Evolutionary conservation across 1,139 yeast genomes (phyloP).

Genomic region (Meyerozyma athensensis): DNA sequence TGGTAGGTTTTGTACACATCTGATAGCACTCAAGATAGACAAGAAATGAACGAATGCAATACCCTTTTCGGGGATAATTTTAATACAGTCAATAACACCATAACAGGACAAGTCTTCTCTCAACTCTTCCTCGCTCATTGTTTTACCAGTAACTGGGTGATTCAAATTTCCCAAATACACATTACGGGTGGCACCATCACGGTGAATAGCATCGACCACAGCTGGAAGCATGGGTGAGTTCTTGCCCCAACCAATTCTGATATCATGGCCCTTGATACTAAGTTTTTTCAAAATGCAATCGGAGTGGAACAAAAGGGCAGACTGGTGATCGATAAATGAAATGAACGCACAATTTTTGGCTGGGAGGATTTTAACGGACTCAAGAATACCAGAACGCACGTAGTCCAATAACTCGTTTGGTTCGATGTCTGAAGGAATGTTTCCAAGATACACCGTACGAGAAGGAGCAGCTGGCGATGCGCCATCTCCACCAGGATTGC

Average conservation of each 20-base stretch:
- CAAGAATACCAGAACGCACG: constrained; percentile 88
- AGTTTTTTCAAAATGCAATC: constrained; percentile 57
- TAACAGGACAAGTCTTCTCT: constrained; percentile 45
- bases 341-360: constrained; percentile 58
- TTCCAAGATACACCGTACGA: constrained; percentile 87
- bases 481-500: constrained; percentile 9
- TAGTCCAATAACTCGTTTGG: constrained; percentile 82
- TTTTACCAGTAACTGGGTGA: constrained; percentile 39
- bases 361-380: constrained; percentile 58
- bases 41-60: constrained; percentile 61
- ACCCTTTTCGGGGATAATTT: constrained; percentile 53
- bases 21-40: constrained; percentile 51
- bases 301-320: constrained; percentile 56
- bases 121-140: constrained; percentile 56
- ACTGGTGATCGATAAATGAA: constrained; percentile 57
- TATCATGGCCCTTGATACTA: constrained; percentile 52
- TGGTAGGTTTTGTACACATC: constrained; percentile 56
- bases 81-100: constrained; percentile 55
- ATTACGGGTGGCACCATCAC: constrained; percentile 88
- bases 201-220: constrained; percentile 68
- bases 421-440: constrained; percentile 76
- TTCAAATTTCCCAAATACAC: constrained; percentile 78
- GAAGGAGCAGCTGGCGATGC: constrained; percentile 51
- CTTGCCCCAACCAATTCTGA: constrained; percentile 67
- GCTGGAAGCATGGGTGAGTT: constrained; percentile 63